Evolutionary conservation across 129 eudicot species (phyloP).

Genomic region (Calendula officinalis): DNA sequence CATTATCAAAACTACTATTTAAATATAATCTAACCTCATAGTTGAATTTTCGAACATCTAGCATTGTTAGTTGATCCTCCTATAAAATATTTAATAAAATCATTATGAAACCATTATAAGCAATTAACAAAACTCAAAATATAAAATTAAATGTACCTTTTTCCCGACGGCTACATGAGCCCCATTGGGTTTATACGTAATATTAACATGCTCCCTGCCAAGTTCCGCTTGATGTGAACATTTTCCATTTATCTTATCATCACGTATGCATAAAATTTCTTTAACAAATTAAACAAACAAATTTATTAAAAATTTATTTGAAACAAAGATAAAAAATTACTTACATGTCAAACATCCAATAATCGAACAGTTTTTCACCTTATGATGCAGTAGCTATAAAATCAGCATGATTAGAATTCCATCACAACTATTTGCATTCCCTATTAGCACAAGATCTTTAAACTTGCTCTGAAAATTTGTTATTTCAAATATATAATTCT

Average conservation of each 20-base stretch:
- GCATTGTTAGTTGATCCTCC: background rate
- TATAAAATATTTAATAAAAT: too few species aligned
- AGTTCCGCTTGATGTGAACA: background rate
- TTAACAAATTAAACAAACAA: too few species aligned
- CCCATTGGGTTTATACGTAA: background rate
- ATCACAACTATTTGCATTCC: conserved; percentile 69
- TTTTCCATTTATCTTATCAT: background rate
- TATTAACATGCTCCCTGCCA: background rate
- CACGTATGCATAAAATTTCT: too few species aligned
- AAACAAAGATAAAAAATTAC: too few species aligned
- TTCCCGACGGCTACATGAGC: background rate
- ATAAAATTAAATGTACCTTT: too few species aligned
- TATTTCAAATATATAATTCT: too few species aligned
- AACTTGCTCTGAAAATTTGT: too few species aligned
- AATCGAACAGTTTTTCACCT: conserved; percentile 94
- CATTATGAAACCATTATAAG: background rate
- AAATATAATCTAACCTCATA: background rate
- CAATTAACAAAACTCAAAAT: background rate
- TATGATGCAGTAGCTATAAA: conserved; percentile 87
- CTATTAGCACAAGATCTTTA: conserved; percentile 59
- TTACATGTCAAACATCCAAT: conserved; percentile 62
- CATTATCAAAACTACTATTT: too few species aligned
- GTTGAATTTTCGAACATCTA: conserved; percentile 1
- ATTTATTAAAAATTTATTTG: too few species aligned
- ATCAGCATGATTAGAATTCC: conserved; percentile 35